Base-by-base conservation (phyloP, 345 rosid genomes). In the Boechera stricta region DNA sequence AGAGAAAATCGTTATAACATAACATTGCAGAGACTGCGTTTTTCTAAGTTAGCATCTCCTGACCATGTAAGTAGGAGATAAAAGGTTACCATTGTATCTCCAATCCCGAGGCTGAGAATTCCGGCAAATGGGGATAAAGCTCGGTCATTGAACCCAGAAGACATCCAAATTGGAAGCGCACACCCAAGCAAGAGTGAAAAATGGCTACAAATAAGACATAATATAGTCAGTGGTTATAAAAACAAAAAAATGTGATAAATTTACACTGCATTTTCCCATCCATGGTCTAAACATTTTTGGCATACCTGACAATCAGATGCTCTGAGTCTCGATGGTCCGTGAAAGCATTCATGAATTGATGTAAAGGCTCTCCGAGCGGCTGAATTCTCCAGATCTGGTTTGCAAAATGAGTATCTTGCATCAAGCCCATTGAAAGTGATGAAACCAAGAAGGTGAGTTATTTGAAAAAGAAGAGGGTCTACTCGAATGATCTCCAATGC, bases 131-230 rank as follows among this genome's bases (percentile, higher is more conserved):
- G 94, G 42, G 93, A 86, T 76, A 92, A 93, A 21, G 99, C 96
- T 54, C 98, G 86, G 84, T 95, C 99, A 57, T 87, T 95, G 86
- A 87, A 89, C 56, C 91, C 97, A 29, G 89, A 89, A 68, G 98
- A 95, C 94, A 95, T 86, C 99, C 99, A 95, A 42, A 92, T 92
- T 42, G 99, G 99, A 81, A 95, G 91, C 18, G 98, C 93, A 76
- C 98, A 95, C 58, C 99, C 99, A 89, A 95, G 59, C 73, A 95
- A 81, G 18, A 95, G 90, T 10, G 99, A 95, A 81, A 95, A 95
- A 80, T 95, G 98, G 84, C 98, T 92, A 74, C 69, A 7, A 52
- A 69, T 32, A 67, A 32, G 51, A 63, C 10, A 56, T 53, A 58
- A n/a, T 57, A 53, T 57, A 55, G 69, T 18, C 62, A 68, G 8